These are phyloP conservation scores for Coffea humblotiana DNA, from an alignment of 305 asterid genomes.

Conservation along the genomic window DNA sequence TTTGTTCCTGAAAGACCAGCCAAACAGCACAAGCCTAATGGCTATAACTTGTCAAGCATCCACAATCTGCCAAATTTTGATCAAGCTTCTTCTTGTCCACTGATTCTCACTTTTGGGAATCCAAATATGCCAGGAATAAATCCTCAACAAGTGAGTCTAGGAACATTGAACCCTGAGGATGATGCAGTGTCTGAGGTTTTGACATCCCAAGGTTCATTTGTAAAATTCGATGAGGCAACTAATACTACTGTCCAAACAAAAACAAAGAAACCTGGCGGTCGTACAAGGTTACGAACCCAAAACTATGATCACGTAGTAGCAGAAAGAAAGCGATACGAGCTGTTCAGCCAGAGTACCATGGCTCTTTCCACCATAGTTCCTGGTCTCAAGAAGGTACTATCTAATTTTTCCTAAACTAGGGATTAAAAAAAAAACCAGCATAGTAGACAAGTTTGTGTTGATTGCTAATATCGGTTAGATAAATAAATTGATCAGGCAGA, in stretches of 20 bases:
- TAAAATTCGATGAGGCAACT: slow-evolving; percentile 22
- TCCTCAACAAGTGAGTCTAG: slow-evolving; percentile 20
- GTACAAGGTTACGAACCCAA: slow-evolving; percentile 47
- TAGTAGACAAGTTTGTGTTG: background rate
- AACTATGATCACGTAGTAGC: slow-evolving; percentile 58
- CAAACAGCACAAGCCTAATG: no score
- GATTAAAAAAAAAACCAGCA: background rate
- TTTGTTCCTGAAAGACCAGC: no score
- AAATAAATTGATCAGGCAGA: no score
- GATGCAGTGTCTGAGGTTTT: slow-evolving; percentile 22
- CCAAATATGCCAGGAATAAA: slow-evolving; percentile 11
- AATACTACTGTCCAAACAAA: slow-evolving; percentile 12
- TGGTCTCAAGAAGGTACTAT: slow-evolving; percentile 50
- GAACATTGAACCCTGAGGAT: slow-evolving; percentile 21
- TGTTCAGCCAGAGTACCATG: slow-evolving; percentile 49
- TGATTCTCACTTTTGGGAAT: slow-evolving; percentile 14
- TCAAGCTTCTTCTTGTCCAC: no score
- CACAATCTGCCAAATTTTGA: no score
- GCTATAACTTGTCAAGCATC: no score
- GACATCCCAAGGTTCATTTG: slow-evolving; percentile 8
- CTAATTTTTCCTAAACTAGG: background rate
- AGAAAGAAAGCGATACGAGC: slow-evolving; percentile 61
- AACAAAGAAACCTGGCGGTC: slow-evolving; percentile 31
- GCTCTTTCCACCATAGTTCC: slow-evolving; percentile 60
- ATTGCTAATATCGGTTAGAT: no score